Evolutionary conservation across 2,329 filamentous ascomycete species (phyloP), one percentile per base, ranked within the genome.

Genomic region (Pezicula rhizophila): DNA sequence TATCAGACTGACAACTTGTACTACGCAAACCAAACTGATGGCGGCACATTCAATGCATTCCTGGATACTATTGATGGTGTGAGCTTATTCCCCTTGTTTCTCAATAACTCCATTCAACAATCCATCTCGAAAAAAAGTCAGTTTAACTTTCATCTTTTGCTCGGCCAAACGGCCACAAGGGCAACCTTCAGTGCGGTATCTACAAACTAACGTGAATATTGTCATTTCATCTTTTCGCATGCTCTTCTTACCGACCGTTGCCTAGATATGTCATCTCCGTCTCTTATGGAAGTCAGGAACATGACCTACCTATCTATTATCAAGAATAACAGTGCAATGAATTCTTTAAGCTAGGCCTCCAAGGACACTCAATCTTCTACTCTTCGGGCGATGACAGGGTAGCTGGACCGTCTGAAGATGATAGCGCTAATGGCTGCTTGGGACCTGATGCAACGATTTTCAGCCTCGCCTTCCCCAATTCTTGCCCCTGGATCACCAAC

Each of bases 401-500:
- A 15, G 55, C 52, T 14, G 63, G 62, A 1, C 59, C 59, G 42
- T 47, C 60, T 20, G 57, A 62, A 14, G 62, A 64, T 28, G 54
- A 57, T 31, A 57, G 63, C 42, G 28, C 60, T n/a, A 64, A 63
- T 28, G 64, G 62, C 18, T 70, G 68, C 37, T 51, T 70, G 2
- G 59, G 53, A 5, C 65, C 68, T 1, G 79, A 80, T 52, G 76
- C 77, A 1, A 58, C 67, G 46, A 70, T 72, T n/a, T 76, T 79
- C 10, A 67, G 66, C 2, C 66, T 66, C 14, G 62, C 66, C 15
- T 81, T 78, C 49, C 57, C 70, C 61, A 70, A 69, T 54, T 79
- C 77, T 15, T 70, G 68, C 51, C 68, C 68, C n/a, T 58, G 56
- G 11, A 44, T 59, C 4, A 59, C 56, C 5, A 52, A 49, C 23